These are phyloP conservation scores for Apiotrichum veenhuisii DNA, from an alignment of 1,284 basidiomycete species.

Conservation along the genomic window DNA sequence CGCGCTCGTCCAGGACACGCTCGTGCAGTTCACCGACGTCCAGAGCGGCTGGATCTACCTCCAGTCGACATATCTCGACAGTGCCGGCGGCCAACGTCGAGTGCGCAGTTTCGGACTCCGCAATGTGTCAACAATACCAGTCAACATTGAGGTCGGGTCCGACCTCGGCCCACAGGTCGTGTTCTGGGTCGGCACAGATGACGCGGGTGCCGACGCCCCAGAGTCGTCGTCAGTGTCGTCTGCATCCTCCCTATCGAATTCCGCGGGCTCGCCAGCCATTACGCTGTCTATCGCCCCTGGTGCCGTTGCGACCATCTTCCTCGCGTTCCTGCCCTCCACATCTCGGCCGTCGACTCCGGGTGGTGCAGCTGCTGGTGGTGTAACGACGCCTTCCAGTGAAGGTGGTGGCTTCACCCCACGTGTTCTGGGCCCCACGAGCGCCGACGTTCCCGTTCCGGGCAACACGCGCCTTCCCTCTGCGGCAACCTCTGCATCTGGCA, in stretches of 20 bases:
- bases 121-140: conserved; percentile 25
- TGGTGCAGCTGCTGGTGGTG: conserved; percentile 7
- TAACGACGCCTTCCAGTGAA: conserved; percentile 23
- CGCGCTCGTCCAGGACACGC: conserved; percentile 12
- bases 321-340: conserved; percentile 35
- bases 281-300: conserved; percentile 23
- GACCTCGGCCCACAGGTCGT: conserved; percentile 36
- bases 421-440: conserved; percentile 22
- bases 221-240: conserved; percentile 29
- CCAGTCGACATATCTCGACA: conserved; percentile 41
- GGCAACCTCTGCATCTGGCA: neutral
- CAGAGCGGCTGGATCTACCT: conserved; percentile 48
- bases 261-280: conserved; percentile 21
- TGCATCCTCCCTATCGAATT: conserved; percentile 25
- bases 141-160: conserved; percentile 37
- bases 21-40: conserved; percentile 39
- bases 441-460: conserved; percentile 9
- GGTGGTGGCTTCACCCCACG: conserved; percentile 38
- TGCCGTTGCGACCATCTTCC: conserved; percentile 25
- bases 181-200: conserved; percentile 41
- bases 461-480: conserved; percentile 10
- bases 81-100: conserved; percentile 28
- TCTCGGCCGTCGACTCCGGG: conserved; percentile 18
- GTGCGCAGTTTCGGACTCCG: conserved; percentile 39
- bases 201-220: conserved; percentile 11